Evolutionary conservation across 306 rosid species (phyloP), one percentile per base, ranked within the genome.

Genomic region (Datisca glomerata): DNA sequence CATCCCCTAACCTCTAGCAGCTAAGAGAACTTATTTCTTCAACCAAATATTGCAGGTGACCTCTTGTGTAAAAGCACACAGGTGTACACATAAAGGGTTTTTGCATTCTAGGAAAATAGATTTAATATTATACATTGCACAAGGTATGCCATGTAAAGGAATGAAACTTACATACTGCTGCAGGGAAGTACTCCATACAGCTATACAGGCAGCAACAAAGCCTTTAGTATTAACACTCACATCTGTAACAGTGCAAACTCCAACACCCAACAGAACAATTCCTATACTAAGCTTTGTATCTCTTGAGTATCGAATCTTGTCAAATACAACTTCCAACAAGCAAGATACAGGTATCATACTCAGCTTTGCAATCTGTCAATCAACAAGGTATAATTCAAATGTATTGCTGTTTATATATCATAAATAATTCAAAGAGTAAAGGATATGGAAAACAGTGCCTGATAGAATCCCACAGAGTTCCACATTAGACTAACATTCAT

Each of bases 381-480:
- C 33, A 37, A 20, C n/a, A 1, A 8, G 34, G 21, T 41, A 6
- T 12, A 24, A 13, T 1, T 14, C 35, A 36, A 37, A 17, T 24
- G 16, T 8, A 12, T 24, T 31, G 24, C 13, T 14, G 25, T 22
- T 53, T 41, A 28, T 19, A 18, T 8, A 18, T 3, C 5, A 6
- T 15, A 17, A 28, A 40, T 25, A 66, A 61, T 60, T 27, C 14
- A 36, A 38, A 45, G 19, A 8, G 5, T 2, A 29, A 4, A 4
- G 22, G 35, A 20, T 5, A 27, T 43, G 17, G n/a, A n/a, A 11
- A 25, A 55, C 49, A 59, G 64, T 59, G 75, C 96, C 79, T 86
- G 94, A 68, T 86, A 78, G 77, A 81, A 86, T 70, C 94, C 96
- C 63, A 86, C 96, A 12, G 94, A 81, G 65, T 86, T 86, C 96